These are phyloP conservation scores for Chlamydomonas sp. DNA, from an alignment of 139 green algal species.

Conservation along the genomic window DNA sequence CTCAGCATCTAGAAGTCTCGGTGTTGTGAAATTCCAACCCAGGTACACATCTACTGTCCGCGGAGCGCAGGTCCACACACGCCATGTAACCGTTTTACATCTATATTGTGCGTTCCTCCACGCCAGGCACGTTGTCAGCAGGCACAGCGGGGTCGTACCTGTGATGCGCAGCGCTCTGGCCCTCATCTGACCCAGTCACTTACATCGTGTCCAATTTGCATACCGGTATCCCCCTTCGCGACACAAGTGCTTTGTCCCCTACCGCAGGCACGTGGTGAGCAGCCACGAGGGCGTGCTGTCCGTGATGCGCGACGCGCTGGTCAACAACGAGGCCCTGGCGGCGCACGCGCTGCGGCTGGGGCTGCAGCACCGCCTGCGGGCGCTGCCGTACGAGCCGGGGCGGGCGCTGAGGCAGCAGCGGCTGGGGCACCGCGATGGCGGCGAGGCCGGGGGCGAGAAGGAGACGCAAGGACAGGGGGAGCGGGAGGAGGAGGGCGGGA, in stretches of 20 bases:
- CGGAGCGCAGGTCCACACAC: no score
- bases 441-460: no score
- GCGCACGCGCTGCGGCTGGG: slow-evolving; percentile 5
- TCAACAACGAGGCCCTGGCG: slow-evolving; percentile 32
- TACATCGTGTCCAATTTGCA: neutral
- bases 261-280: neutral
- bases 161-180: neutral
- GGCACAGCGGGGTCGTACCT: no score
- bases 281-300: slow-evolving; percentile 37
- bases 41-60: no score
- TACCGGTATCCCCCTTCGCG: neutral
- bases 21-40: no score
- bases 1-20: no score
- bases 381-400: slow-evolving; percentile 6
- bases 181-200: neutral
- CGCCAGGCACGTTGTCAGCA: no score
- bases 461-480: neutral
- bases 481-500: neutral
- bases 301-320: slow-evolving; percentile 28
- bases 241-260: neutral
- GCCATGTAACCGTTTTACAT: no score
- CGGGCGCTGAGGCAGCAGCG: slow-evolving; percentile 1
- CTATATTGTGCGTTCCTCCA: no score
- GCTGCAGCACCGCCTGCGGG: neutral
- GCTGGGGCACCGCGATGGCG: neutral